Percentiles rank a stretch among this genome's conserved stretches.
phyloP scores from a whole-genome alignment of 768 basidiomycete species.

The Lactarius quietus region DNA sequence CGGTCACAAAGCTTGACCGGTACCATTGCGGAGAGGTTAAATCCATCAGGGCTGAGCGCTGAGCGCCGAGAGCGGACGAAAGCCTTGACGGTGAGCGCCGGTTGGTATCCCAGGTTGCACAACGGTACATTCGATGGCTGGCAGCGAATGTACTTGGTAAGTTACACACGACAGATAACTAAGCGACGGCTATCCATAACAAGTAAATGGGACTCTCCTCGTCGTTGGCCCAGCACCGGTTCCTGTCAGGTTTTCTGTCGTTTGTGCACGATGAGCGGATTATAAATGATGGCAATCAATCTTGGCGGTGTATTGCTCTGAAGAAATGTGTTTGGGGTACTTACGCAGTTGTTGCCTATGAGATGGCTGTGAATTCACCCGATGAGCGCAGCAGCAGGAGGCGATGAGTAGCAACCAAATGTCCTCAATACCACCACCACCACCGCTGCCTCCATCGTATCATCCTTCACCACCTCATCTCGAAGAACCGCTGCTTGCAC shows the following conservation, averaged over 20 bases:
- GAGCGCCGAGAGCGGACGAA: background rate
- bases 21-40: background rate
- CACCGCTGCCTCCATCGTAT: slow-evolving; percentile 1
- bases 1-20: background rate
- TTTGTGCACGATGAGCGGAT: too few species aligned
- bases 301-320: background rate
- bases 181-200: too few species aligned
- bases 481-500: slow-evolving; percentile 56
- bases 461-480: slow-evolving; percentile 43
- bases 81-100: background rate
- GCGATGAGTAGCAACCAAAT: slow-evolving; percentile 3
- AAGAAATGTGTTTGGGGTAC: background rate
- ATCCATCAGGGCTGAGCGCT: background rate
- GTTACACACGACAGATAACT: too few species aligned
- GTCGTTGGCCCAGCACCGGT: too few species aligned
- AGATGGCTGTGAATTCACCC: background rate
- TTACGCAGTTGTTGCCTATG: background rate
- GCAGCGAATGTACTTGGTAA: too few species aligned
- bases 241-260: too few species aligned
- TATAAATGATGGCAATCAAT: too few species aligned
- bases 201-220: too few species aligned
- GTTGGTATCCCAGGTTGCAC: too few species aligned
- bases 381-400: background rate
- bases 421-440: slow-evolving; percentile 7
- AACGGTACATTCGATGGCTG: too few species aligned